A percentile compares a stretch with the other conserved stretches of the same genome.
Conservation (phyloP, 2,329 filamentous ascomycete genomes). For the Pseudogymnoascus sp. region DNA sequence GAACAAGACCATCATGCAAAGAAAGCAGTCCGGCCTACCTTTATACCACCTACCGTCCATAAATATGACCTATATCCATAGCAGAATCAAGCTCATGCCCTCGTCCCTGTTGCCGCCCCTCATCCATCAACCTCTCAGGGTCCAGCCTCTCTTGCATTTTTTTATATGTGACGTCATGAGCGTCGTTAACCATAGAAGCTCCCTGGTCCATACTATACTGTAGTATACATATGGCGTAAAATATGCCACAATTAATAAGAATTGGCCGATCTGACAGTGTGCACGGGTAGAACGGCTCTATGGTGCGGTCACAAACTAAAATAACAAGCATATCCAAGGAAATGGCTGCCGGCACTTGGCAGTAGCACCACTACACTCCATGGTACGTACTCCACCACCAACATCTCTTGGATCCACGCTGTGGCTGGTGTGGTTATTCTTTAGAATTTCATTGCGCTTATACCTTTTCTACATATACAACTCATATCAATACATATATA, state of each 20-base stretch:
- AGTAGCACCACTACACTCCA: not conserved
- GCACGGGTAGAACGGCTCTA: not conserved
- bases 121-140: not conserved
- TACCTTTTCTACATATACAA: not conserved
- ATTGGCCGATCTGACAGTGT: not conserved
- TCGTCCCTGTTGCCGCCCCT: not conserved
- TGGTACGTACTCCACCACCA: not conserved
- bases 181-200: not conserved
- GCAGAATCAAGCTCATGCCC: not conserved
- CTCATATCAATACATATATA: slow-evolving; percentile 4
- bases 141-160: not conserved
- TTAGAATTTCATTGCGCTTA: not conserved
- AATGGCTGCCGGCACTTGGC: slow-evolving; percentile 1
- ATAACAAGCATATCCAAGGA: slow-evolving; percentile 3
- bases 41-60: not conserved
- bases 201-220: not conserved
- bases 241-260: not conserved
- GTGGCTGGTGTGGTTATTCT: not conserved
- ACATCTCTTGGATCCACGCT: not conserved
- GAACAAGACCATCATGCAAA: not conserved
- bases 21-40: not conserved
- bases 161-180: not conserved
- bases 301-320: not conserved
- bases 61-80: not conserved
- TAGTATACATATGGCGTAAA: not conserved